Base-by-base conservation (phyloP, 2,329 filamentous ascomycete species). In the Torrubiella hemipterigena region DNA sequence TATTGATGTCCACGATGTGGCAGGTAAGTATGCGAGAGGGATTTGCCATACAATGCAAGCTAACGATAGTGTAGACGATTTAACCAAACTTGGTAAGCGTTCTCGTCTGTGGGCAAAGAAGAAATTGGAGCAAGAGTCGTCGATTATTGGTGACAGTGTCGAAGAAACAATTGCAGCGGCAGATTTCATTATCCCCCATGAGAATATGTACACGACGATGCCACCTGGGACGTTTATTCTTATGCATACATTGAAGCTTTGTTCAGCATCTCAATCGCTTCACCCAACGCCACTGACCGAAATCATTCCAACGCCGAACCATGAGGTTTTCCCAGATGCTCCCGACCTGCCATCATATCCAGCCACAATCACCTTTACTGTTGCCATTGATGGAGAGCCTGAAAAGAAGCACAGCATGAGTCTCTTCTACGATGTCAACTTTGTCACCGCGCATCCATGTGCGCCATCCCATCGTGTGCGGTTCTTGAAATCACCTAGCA, bases 381-480 rank as follows among this genome's bases (percentile, higher is more conserved):
- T 59, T 5, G 47, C 49, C 2, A 43, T 58, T 25, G 54, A 56
- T 27, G 60, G 62, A 18, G 52, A 57, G 3, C 45, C 51, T 3
- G 54, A 58, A 2, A 54, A 60, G 27, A 54, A 63, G 33, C 42
- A 63, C 31, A 58, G 56, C 2, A 60, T 66, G 31, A 44, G 60
- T 1, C 50, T 81, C 8, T 51, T 54, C 6, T 68, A 73, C 40
- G 74, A 80, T 35, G 62, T 78, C 15, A 68, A 67, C 42, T 80
- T 80, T 46, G 69, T 78, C 13, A 78, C 76, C 1, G 73, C 73
- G 1, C 73, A 78, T 41, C 76, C 76, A 0, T 81, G 76, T 42
- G 63, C 69, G 5, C 65, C 69, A 2, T 73, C 71, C 2, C 61
- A 62, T 30, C 61, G 67, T 33, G 67, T 73, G 3, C 67, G 64